These are phyloP conservation scores for Porpolomopsis calyptriformis DNA, from an alignment of 768 basidiomycete species.

Conservation along the genomic window DNA sequence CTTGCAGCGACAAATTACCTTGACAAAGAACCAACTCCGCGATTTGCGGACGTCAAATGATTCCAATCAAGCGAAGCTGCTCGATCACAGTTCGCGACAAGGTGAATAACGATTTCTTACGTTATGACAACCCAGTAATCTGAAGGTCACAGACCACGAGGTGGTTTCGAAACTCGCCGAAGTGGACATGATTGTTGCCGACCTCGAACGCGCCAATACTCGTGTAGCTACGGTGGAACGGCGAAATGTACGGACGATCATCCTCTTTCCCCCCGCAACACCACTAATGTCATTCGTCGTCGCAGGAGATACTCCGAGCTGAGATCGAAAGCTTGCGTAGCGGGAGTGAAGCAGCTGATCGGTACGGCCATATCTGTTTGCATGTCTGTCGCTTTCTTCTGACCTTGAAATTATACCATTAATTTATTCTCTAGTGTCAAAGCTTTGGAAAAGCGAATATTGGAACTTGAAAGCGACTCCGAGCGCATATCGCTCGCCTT, in stretches of 20 bases:
- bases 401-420: constrained; percentile 4
- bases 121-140: background rate
- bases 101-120: constrained; percentile 32
- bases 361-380: constrained; percentile 32
- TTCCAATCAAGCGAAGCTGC: constrained; percentile 81
- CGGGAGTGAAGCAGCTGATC: constrained; percentile 59
- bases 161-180: constrained; percentile 83
- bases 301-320: constrained; percentile 84
- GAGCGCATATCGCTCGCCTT: constrained; percentile 58
- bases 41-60: constrained; percentile 89
- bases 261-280: background rate
- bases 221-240: constrained; percentile 88
- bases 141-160: constrained; percentile 62
- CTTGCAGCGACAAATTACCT: constrained; percentile 80
- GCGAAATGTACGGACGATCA: constrained; percentile 56
- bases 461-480: constrained; percentile 67
- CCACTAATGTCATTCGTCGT: background rate
- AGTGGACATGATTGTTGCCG: constrained; percentile 89
- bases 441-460: constrained; percentile 60
- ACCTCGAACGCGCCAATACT: constrained; percentile 90
- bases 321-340: constrained; percentile 87
- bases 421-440: constrained; percentile 40
- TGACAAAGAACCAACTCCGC: constrained; percentile 79
- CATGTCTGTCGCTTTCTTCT: background rate
- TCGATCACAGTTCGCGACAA: constrained; percentile 86